phyloP scores from a whole-genome alignment of 2,329 filamentous ascomycete species.

The Blastomyces gilchristii region DNA sequence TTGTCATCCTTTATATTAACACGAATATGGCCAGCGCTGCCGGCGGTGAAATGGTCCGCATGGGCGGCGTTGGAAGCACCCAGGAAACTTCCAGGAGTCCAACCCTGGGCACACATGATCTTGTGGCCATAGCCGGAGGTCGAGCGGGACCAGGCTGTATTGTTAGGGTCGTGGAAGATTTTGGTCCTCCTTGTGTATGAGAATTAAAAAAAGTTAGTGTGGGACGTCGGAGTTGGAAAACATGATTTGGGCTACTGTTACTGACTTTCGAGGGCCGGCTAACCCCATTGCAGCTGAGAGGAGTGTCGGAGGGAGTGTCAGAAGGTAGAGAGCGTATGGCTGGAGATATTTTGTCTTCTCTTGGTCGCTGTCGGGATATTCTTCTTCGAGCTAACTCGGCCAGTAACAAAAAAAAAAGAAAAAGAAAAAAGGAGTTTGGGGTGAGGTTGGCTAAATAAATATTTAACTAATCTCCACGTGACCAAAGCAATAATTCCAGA shows the following conservation, averaged over 20 bases:
- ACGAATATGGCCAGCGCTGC: constrained; percentile 75
- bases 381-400: too few relatives aligned
- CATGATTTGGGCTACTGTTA: background rate
- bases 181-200: constrained; percentile 46
- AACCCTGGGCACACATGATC: constrained; percentile 80
- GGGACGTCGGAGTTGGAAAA: background rate
- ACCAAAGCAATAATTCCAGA: background rate
- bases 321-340: background rate
- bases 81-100: constrained; percentile 74
- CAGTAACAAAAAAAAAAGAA: background rate
- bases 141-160: constrained; percentile 81
- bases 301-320: background rate
- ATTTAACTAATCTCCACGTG: background rate
- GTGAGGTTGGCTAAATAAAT: background rate
- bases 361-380: too few relatives aligned
- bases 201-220: background rate
- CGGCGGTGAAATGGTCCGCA: constrained; percentile 63
- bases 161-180: constrained; percentile 86
- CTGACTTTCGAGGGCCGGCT: constrained; percentile 56
- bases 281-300: constrained; percentile 50
- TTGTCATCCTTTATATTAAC: constrained; percentile 83
- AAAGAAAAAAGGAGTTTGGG: background rate
- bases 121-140: constrained; percentile 77
- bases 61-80: constrained; percentile 69
- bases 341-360: background rate